These are phyloP conservation scores for Cichorium intybus DNA, from an alignment of 140 eudicot genomes.

Conservation along the genomic window DNA sequence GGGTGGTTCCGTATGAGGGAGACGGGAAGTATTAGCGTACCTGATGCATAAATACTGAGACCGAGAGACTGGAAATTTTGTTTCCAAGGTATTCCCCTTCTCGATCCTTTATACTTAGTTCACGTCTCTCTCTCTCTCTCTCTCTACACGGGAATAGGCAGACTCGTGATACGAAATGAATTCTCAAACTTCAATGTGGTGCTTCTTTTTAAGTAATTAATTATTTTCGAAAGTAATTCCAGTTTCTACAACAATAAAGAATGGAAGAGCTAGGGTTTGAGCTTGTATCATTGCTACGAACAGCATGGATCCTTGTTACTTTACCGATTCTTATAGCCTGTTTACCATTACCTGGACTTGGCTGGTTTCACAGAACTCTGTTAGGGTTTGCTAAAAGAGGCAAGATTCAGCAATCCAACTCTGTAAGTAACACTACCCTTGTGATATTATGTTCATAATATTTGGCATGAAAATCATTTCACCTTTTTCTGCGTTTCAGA, in stretches of 20 bases:
- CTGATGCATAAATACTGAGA: slow-evolving; percentile 24
- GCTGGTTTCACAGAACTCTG: slow-evolving; percentile 27
- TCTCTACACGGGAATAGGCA: too few species aligned
- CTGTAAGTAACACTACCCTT: slow-evolving; percentile 4
- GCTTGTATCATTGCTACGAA: slow-evolving; percentile 40
- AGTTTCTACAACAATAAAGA: slow-evolving; percentile 3
- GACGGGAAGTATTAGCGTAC: slow-evolving; percentile 6
- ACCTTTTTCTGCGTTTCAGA: slow-evolving; percentile 43
- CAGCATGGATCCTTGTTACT: slow-evolving; percentile 50
- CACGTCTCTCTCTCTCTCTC: too few species aligned
- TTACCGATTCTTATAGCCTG: slow-evolving; percentile 50
- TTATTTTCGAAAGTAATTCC: too few species aligned
- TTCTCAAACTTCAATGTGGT: too few species aligned
- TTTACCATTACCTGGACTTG: slow-evolving; percentile 41
- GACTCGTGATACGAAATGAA: too few species aligned
- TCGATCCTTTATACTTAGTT: too few species aligned
- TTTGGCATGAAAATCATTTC: background rate
- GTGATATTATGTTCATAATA: background rate
- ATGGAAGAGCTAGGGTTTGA: slow-evolving; percentile 32
- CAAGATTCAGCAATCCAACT: slow-evolving; percentile 50
- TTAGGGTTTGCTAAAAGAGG: slow-evolving; percentile 52
- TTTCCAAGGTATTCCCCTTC: too few species aligned
- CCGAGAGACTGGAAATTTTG: slow-evolving; percentile 8
- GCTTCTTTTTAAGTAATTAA: too few species aligned
- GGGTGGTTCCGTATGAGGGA: background rate